Evolutionary conservation across 148 eudicot genomes (phyloP), one percentile per base, ranked within the genome.

Genomic region (Chenopodium suecicum): DNA sequence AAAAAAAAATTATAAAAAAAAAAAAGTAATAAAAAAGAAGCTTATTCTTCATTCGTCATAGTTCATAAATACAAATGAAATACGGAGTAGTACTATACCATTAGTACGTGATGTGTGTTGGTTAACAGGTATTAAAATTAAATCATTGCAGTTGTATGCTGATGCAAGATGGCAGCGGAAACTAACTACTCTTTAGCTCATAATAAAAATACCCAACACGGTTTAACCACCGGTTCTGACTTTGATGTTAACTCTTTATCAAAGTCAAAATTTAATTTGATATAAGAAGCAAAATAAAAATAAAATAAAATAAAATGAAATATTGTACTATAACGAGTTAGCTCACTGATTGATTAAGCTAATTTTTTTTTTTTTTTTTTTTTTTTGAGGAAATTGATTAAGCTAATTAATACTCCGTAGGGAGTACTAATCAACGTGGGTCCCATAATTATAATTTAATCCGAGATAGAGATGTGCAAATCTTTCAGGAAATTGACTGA

Each of bases 201-300:
- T 76, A 44, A 60, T 80, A 50, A 50, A 8, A 58, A 68, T 69
- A 37, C 64, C 44, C 74, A 80, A 17, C 34, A 79, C 68, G 74
- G 32, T 44, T 79, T 69, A 83, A 83, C 86, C 25, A 79, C 86
- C 17, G 75, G 65, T 75, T 46, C 63, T 84, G 86, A 84, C 86
- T 84, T 76, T 76, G 70, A 75, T 79, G 65, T 67, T 64, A 74
- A 32, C 50, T 58, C 71, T 23, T 20, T 23, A 79, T 78, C 76
- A 79, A 79, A 83, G 86, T 83, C 82, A 79, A 83, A 44, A 25
- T 68, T 11, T 66, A 47, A 71, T 67, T 67, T 79, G 66, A 66
- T 54, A 81, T 17, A 63, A n/a, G 77, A 23, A 82, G 73, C 34
- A n/a, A 78, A 64, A 32, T 50, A 12, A 31, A 14, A 71, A 60